Conservation (phyloP, 139 green algal genomes). For the Pseudopediastrum boryanum region DNA sequence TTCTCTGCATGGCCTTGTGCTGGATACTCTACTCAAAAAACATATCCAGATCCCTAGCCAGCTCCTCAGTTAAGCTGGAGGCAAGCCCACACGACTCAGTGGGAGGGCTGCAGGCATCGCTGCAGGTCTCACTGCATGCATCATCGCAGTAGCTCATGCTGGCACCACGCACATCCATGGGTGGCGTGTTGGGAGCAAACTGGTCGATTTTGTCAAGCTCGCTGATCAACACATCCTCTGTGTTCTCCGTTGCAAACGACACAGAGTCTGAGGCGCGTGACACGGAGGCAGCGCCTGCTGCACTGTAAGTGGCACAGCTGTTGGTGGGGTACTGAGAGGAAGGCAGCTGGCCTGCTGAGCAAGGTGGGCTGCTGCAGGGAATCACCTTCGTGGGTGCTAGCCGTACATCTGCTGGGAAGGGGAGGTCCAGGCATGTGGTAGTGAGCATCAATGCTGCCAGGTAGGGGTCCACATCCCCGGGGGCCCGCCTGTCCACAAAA, state of each 20-base stretch:
- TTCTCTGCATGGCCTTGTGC: too few relatives aligned
- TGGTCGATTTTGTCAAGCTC: conserved; percentile 47
- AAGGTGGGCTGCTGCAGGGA: neutral
- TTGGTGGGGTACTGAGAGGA: conserved; percentile 1
- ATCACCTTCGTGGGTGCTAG: neutral
- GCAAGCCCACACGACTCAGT: neutral
- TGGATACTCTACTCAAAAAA: conserved; percentile 29
- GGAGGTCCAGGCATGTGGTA: conserved; percentile 68
- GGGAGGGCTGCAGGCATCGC: conserved; percentile 15
- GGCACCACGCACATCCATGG: neutral
- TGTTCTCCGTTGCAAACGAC: conserved; percentile 34
- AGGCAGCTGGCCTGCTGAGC: neutral
- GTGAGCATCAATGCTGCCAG: conserved; percentile 77
- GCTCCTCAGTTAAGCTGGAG: conserved; percentile 1
- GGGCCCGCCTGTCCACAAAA: conserved; percentile 76
- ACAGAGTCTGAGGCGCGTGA: conserved; percentile 15
- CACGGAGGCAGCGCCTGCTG: conserved; percentile 4
- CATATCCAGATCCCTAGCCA: conserved; percentile 3
- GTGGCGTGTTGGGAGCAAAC: conserved; percentile 14
- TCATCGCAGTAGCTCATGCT: neutral
- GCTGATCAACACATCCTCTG: conserved; percentile 45
- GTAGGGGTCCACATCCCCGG: conserved; percentile 83
- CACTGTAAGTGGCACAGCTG: conserved; percentile 1
- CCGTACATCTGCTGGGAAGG: conserved; percentile 27
- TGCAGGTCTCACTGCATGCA: neutral